These are phyloP conservation scores for Blastobotrys serpentis DNA, from an alignment of 1,139 yeast genomes.

Conservation along the genomic window DNA sequence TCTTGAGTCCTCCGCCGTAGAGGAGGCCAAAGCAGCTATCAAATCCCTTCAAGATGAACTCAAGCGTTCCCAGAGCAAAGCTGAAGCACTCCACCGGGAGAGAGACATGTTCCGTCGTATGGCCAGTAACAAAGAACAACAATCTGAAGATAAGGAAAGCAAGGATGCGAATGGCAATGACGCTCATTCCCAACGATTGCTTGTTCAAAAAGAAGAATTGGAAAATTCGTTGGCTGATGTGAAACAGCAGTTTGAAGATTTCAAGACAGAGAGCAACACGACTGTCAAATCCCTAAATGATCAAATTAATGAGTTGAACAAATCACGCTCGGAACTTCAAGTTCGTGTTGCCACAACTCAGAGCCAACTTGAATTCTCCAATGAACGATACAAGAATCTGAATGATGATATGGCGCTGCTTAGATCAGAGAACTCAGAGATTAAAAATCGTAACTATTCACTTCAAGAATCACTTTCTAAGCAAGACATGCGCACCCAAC, in stretches of 20 bases:
- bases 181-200: conserved; percentile 37
- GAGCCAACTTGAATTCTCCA: conserved; percentile 47
- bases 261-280: conserved; percentile 45
- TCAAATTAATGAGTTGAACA: conserved; percentile 41
- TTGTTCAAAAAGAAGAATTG: conserved; percentile 39
- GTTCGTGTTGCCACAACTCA: conserved; percentile 48
- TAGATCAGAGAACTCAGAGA: conserved; percentile 47
- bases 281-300: conserved; percentile 44
- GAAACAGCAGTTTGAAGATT: conserved; percentile 39
- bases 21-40: conserved; percentile 78
- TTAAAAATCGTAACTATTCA: conserved; percentile 45
- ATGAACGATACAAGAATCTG: conserved; percentile 44
- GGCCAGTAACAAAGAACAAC: conserved; percentile 30
- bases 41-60: conserved; percentile 63
- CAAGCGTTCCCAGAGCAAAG: conserved; percentile 48
- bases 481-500: conserved; percentile 56
- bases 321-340: conserved; percentile 53
- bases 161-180: conserved; percentile 19
- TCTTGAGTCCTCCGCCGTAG: conserved; percentile 58
- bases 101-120: conserved; percentile 62
- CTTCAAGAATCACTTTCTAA: conserved; percentile 57
- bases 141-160: conserved; percentile 18
- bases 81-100: conserved; percentile 57
- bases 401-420: conserved; percentile 41
- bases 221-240: conserved; percentile 37